Conservation (phyloP, 225 moss, liverwort and hornwort species). For the Pleurozium schreberi region DNA sequence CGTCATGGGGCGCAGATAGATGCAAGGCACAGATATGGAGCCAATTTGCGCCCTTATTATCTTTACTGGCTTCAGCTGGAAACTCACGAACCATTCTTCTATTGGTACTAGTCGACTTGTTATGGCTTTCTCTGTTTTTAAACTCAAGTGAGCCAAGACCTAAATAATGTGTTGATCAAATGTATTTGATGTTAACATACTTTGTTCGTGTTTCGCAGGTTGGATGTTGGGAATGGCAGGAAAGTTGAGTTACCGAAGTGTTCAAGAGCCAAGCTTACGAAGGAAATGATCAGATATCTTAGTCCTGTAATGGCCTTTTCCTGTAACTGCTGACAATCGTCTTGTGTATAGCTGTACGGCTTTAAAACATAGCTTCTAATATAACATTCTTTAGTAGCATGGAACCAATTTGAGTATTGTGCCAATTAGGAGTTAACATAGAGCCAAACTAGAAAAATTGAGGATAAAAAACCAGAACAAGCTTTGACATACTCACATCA, state of each 20-base stretch:
- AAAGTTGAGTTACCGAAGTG: slow-evolving; percentile 50
- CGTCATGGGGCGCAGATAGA: slow-evolving; percentile 46
- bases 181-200: neutral
- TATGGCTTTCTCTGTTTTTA: neutral
- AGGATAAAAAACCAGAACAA: neutral
- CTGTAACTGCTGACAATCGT: neutral
- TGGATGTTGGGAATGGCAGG: slow-evolving; percentile 80
- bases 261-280: slow-evolving; percentile 49
- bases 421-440: neutral
- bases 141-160: neutral
- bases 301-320: slow-evolving; percentile 62
- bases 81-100: slow-evolving; percentile 82
- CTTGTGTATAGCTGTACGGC: neutral
- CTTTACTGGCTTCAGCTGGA: slow-evolving; percentile 41
- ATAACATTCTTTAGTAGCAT: neutral
- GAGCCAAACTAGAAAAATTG: neutral
- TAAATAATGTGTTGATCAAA: neutral
- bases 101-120: slow-evolving; percentile 38
- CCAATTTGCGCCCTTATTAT: slow-evolving; percentile 74
- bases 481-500: neutral
- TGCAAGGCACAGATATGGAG: slow-evolving; percentile 91
- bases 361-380: neutral
- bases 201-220: slow-evolving; percentile 42
- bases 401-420: neutral
- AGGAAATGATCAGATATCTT: slow-evolving; percentile 69